Base-by-base conservation (phyloP, 192 early-diverging fungal species). In the Coemansia sp. region DNA sequence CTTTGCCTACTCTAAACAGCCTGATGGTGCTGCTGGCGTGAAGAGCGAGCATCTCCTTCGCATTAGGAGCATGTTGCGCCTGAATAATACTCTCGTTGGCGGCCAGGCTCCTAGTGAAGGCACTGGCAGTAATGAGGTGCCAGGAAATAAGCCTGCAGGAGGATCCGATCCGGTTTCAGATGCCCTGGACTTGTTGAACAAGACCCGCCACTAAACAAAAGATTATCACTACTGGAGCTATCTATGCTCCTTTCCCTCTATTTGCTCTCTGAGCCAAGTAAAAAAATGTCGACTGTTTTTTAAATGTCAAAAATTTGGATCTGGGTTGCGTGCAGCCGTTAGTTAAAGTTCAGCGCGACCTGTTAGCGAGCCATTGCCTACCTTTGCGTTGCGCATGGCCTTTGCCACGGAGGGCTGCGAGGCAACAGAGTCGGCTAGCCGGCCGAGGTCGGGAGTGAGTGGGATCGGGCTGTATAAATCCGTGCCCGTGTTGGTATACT, bases 381-480 rank as follows among this genome's bases (percentile, higher is more conserved):
- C 45, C 23, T 59, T 60, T 39, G 73, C 78, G 42, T 75, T 66
- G 43, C 59, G 70, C 73, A 81, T 75, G 16, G 70, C 66, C 11
- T 51, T 61, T 13, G 73, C 62, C 5, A 66, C 73, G 0, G 78
- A 72, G 13, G 78, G 68, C 69, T 81, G 69, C 2, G 69, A 35
- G 5, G 78, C 66, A 34, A 75, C 28, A 3, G 78, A 81, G 48
- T 69, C 55, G 46, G 51, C 63, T n/a, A 81, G 68, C 14, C 57
- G 59, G 10, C 65, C 73, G 18, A 81, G 66, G 34, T 81, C 63
- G 0, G 78, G 78, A 9, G 78, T 81, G 16, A 81, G 26, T 4
- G 78, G 78, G 14, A 81, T 62, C 21, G 73, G 78, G 35, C 43
- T 74, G 63, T 72, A 81, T 0, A 34, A 35, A 3, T 23, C 66